Evolutionary conservation across 2,329 filamentous ascomycete genomes (phyloP).

Genomic region (Sclerotinia glacialis): DNA sequence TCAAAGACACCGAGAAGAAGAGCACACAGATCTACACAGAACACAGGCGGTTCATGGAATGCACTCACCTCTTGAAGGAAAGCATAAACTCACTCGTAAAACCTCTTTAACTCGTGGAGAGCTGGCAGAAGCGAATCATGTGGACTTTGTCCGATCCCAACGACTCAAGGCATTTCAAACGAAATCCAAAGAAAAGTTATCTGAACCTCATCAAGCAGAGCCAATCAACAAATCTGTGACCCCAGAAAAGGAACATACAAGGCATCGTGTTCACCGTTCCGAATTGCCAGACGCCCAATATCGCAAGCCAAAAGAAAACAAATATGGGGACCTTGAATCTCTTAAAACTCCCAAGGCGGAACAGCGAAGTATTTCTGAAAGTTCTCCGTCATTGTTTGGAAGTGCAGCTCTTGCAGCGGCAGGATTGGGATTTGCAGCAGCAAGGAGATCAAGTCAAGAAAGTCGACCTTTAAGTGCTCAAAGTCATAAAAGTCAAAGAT

Average conservation of each 20-base stretch:
- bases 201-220: constrained; percentile 29
- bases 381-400: constrained; percentile 29
- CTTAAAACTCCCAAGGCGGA: constrained; percentile 30
- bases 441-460: constrained; percentile 36
- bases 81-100: constrained; percentile 24
- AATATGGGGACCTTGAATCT: constrained; percentile 34
- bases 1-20: constrained; percentile 27
- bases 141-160: constrained; percentile 28
- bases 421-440: constrained; percentile 36
- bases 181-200: constrained; percentile 25
- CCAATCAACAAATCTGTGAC: constrained; percentile 27
- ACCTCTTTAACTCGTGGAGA: constrained; percentile 22
- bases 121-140: constrained; percentile 18
- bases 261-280: constrained; percentile 32
- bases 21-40: constrained; percentile 29
- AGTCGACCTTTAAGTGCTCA: constrained; percentile 34
- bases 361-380: constrained; percentile 30
- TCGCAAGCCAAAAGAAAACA: constrained; percentile 32
- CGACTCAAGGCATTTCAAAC: constrained; percentile 21
- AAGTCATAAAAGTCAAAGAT: constrained; percentile 31
- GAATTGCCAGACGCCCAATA: constrained; percentile 30
- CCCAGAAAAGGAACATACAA: constrained; percentile 25
- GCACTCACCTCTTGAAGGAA: constrained; percentile 20
- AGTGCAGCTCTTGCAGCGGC: constrained; percentile 33
- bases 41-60: constrained; percentile 28